Conservation (phyloP, 352 stramenopile genomes). For the Globisporangium recalcitrans region DNA sequence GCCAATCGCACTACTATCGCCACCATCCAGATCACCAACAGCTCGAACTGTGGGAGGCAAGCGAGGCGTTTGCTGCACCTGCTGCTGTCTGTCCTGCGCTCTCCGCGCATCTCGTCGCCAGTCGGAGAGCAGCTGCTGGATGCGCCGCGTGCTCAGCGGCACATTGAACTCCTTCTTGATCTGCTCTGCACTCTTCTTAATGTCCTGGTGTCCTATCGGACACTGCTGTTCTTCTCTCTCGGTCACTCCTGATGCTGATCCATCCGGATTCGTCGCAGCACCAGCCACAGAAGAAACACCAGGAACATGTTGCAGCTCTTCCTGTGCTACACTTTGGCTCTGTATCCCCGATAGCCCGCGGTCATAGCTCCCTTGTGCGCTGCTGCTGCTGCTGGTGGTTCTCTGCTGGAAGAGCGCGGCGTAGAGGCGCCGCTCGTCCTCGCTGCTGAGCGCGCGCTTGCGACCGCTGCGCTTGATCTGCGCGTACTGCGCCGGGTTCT, state of each 20-base stretch:
- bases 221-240: not conserved
- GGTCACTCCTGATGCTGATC: not conserved
- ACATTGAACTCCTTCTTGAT: conserved; percentile 44
- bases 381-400: not conserved
- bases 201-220: not conserved
- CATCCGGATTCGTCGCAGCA: not conserved
- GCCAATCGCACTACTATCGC: not conserved
- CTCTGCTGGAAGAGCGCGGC: conserved; percentile 23
- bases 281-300: not conserved
- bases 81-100: conserved; percentile 24
- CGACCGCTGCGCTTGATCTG: conserved; percentile 48
- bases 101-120: conserved; percentile 34
- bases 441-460: conserved; percentile 36
- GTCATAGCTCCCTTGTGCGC: not conserved
- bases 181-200: conserved; percentile 41
- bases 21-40: not conserved
- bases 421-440: conserved; percentile 40
- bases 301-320: not conserved
- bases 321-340: not conserved
- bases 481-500: conserved; percentile 37
- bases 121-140: conserved; percentile 51
- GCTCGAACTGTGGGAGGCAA: not conserved
- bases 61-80: not conserved
- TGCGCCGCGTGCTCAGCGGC: conserved; percentile 45
- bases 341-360: not conserved